Evolutionary conservation across 1,284 basidiomycete genomes (phyloP).

Genomic region (Somion occarium): DNA sequence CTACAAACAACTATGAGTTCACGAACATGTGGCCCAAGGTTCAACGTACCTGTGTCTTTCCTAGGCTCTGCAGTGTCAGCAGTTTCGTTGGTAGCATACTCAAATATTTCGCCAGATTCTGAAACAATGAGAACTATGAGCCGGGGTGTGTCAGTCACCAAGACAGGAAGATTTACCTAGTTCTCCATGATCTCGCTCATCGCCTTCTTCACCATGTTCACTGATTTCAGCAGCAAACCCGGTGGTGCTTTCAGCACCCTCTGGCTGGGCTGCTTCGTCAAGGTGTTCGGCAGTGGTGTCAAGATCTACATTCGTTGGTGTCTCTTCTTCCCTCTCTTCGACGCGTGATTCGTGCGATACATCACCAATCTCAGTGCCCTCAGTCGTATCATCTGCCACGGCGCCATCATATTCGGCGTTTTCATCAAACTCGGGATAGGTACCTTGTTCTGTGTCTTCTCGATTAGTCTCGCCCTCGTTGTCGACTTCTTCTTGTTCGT

Average conservation of each 20-base stretch:
- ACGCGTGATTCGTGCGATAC: not conserved
- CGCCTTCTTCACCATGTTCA: no score
- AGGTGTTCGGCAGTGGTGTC: no score
- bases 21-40: not conserved
- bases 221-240: no score
- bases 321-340: no score
- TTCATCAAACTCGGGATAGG: not conserved
- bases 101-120: not conserved
- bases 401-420: not conserved
- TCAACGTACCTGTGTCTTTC: not conserved
- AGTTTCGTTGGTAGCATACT: not conserved
- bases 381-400: not conserved
- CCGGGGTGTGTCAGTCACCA: no score
- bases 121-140: no score
- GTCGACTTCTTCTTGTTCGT: not conserved
- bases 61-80: not conserved
- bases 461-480: not conserved
- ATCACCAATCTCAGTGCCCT: not conserved
- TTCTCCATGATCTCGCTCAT: no score
- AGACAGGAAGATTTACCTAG: no score
- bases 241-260: no score
- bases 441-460: not conserved
- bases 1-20: no score
- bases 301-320: not conserved
- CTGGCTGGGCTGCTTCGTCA: no score